Evolutionary conservation across 225 moss, liverwort and hornwort species (phyloP).

Genomic region (Rhytidiadelphus loreus): DNA sequence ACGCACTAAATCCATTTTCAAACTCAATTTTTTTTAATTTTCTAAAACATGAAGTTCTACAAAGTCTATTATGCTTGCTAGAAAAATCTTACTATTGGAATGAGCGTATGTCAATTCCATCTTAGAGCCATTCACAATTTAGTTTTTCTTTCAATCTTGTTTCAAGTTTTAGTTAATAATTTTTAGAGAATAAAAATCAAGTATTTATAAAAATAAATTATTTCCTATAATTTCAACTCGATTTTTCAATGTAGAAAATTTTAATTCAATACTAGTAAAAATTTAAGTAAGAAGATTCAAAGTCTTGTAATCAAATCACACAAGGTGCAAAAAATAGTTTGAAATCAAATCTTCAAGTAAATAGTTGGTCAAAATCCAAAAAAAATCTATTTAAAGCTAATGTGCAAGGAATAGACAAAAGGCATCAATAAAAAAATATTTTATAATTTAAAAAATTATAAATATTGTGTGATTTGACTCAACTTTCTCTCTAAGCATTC

Average conservation of each 20-base stretch:
- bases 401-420: background rate
- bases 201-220: no score
- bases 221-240: background rate
- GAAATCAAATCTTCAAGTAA: background rate
- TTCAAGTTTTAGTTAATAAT: background rate
- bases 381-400: no score
- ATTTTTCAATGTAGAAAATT: background rate
- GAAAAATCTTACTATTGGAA: background rate
- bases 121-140: background rate
- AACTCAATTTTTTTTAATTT: background rate
- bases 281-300: background rate
- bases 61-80: background rate
- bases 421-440: background rate
- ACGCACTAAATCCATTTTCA: rapidly evolving
- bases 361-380: background rate
- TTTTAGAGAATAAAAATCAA: no score
- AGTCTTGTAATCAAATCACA: background rate
- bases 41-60: background rate
- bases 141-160: background rate
- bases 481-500: background rate
- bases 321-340: background rate
- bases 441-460: background rate
- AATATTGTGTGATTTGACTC: background rate
- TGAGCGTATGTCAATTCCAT: background rate
- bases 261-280: background rate